phyloP scores from a whole-genome alignment of 2,329 filamentous ascomycete species.

The Knufia fluminis region DNA sequence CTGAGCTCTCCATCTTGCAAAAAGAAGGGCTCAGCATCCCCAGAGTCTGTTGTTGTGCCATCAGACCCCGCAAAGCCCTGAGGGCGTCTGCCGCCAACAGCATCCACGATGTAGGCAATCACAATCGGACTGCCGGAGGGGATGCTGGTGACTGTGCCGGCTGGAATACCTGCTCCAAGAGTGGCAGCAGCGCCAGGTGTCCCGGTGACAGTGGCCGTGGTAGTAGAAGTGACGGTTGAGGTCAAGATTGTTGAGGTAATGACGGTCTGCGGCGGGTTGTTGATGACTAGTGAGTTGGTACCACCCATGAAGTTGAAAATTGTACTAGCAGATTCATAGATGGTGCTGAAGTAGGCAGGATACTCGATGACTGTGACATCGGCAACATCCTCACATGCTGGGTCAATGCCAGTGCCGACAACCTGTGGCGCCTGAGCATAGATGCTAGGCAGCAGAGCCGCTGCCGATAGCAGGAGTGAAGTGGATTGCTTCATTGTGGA shows the following conservation, averaged over 20 bases:
- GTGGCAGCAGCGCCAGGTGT: conserved; percentile 1
- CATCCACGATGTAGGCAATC: conserved; percentile 11
- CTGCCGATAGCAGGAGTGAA: conserved; percentile 13
- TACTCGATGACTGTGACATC: conserved; percentile 4
- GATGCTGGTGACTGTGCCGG: conserved; percentile 14
- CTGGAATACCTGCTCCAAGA: conserved; percentile 17
- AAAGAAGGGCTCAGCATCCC: conserved; percentile 12
- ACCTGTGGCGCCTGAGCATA: background rate
- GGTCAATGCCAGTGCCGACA: background rate
- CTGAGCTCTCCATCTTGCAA: conserved; percentile 12
- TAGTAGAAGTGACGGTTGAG: conserved; percentile 13
- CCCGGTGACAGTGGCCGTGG: background rate
- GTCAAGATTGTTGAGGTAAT: conserved; percentile 19
- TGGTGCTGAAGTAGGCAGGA: conserved; percentile 15
- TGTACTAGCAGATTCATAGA: conserved; percentile 18
- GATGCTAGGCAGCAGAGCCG: conserved; percentile 2
- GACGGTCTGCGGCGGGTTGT: conserved; percentile 18
- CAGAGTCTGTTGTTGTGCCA: background rate
- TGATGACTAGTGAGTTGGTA: conserved; percentile 16
- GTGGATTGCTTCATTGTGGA: conserved; percentile 16
- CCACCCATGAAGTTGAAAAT: conserved; percentile 19
- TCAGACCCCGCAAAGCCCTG: background rate
- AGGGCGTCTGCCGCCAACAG: background rate
- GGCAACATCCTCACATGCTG: background rate
- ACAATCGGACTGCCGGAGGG: conserved; percentile 12